Conservation (phyloP, 2,329 filamentous ascomycete genomes). For the Teratosphaeria epicoccoides region DNA sequence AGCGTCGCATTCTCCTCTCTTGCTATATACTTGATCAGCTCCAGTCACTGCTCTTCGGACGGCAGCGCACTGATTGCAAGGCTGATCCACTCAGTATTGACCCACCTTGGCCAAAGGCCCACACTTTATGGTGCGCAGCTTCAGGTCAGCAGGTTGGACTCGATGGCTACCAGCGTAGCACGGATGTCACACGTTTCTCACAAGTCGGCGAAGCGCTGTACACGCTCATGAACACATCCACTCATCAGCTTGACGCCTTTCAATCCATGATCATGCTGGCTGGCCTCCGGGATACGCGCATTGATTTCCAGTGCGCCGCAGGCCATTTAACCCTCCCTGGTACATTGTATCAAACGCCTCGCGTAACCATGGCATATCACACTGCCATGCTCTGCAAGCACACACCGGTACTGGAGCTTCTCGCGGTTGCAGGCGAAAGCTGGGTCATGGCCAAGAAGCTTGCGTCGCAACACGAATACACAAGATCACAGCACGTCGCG, state of each 20-base stretch:
- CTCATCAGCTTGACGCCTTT: conserved; percentile 19
- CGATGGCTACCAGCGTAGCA: background rate
- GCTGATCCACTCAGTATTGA: conserved; percentile 13
- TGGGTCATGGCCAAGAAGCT: conserved; percentile 38
- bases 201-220: conserved; percentile 10
- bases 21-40: conserved; percentile 35
- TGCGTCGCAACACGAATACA: conserved; percentile 24
- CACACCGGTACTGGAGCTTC: conserved; percentile 31
- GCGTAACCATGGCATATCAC: conserved; percentile 19
- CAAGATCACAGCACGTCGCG: conserved; percentile 23
- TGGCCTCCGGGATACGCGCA: conserved; percentile 6
- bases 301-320: conserved; percentile 2
- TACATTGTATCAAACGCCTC: conserved; percentile 10
- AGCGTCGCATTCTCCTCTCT: conserved; percentile 28
- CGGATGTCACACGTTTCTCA: background rate
- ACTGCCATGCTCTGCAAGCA: conserved; percentile 29
- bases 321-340: conserved; percentile 7
- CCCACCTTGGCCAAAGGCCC: conserved; percentile 29
- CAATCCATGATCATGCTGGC: conserved; percentile 30
- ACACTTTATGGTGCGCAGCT: conserved; percentile 28
- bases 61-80: conserved; percentile 5
- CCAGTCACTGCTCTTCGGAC: conserved; percentile 23
- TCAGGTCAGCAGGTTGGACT: background rate
- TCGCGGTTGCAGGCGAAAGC: conserved; percentile 35
- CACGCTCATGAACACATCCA: conserved; percentile 1